phyloP scores from a whole-genome alignment of 768 basidiomycete genomes.

The Hericium alpestre region DNA sequence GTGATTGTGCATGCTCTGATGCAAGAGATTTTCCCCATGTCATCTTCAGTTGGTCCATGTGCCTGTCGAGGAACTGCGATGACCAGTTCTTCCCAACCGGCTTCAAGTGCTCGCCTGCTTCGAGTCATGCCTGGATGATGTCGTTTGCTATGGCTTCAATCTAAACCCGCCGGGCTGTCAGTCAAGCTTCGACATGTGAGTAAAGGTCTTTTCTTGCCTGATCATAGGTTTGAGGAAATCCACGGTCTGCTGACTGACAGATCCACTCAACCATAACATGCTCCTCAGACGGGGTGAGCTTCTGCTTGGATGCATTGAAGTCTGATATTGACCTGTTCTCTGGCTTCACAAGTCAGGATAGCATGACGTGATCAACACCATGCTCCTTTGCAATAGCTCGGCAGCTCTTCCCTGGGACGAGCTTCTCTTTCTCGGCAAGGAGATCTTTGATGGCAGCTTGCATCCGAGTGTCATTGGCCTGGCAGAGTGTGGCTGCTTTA shows the following conservation, averaged over 20 bases:
- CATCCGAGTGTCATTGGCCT: too few species aligned
- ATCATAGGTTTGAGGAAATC: conserved; percentile 21
- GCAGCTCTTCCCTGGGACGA: too few species aligned
- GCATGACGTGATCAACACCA: too few species aligned
- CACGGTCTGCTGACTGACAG: conserved; percentile 19
- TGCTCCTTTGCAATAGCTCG: too few species aligned
- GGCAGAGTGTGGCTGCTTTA: too few species aligned
- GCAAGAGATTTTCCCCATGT: conserved; percentile 26
- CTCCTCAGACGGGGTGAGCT: conserved; percentile 22
- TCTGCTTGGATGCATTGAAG: conserved; percentile 19
- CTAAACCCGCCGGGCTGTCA: conserved; percentile 24
- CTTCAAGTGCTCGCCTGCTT: conserved; percentile 3
- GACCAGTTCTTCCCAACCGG: conserved; percentile 29
- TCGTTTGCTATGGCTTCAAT: conserved; percentile 12
- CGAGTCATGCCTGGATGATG: background rate
- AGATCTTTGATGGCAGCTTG: too few species aligned
- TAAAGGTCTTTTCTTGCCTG: background rate
- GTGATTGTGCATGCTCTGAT: conserved; percentile 22
- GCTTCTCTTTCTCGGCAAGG: too few species aligned
- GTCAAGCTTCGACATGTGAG: conserved; percentile 14
- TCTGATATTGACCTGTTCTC: conserved; percentile 14
- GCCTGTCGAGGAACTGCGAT: conserved; percentile 16
- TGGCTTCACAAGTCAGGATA: too few species aligned
- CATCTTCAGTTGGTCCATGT: conserved; percentile 19
- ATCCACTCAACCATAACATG: conserved; percentile 21